Base-by-base conservation (phyloP, 163 green algal genomes). In the Scenedesmus sp. region DNA sequence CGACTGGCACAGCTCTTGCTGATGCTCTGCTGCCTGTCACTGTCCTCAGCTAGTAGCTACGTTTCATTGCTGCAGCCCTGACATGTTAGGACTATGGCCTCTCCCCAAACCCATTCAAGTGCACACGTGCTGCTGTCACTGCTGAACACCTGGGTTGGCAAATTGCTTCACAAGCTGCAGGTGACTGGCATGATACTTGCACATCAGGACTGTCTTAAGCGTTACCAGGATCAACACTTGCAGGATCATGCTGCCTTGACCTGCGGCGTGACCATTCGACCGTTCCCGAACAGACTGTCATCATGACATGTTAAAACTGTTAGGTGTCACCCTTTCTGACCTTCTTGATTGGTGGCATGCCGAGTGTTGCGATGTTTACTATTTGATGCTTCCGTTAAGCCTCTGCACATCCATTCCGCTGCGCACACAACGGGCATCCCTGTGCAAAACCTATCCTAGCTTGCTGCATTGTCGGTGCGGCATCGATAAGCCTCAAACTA, bases 381-480 rank as follows among this genome's bases (percentile, higher is more conserved):
- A 5, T 79, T 79, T 79, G 0, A 79, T 79, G 70, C 70, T 79
- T 46, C 6, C 70, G 0, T 79, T n/a, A 52, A 79, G 20, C 23
- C 23, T 46, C 1, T 52, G 1, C 46, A 79, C 46, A 18, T 2
- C 23, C 23, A 79, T 7, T 52, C 12, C 70, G 20, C 23, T 79
- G 70, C 23, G 5, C 70, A 52, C 70, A 10, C 12, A 8, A 18
- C 66, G 66, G 15, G 5, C 16, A 52, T 52, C 20, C 1, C 70
- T 23, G 10, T 84, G n/a, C 76, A 84, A 84, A 84, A 84, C 34
- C 34, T 59, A 84, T 84, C 34, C 76, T 84, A 57, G 76, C 34
- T 59, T 59, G 83, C 83, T 79, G 23, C 70, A 79, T 52, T 67
- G 57, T 34, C 59, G 83, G 18, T 54, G 82, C 54, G 46, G 52